phyloP scores from a whole-genome alignment of 345 rosid species.

The Noccaea caerulescens region DNA sequence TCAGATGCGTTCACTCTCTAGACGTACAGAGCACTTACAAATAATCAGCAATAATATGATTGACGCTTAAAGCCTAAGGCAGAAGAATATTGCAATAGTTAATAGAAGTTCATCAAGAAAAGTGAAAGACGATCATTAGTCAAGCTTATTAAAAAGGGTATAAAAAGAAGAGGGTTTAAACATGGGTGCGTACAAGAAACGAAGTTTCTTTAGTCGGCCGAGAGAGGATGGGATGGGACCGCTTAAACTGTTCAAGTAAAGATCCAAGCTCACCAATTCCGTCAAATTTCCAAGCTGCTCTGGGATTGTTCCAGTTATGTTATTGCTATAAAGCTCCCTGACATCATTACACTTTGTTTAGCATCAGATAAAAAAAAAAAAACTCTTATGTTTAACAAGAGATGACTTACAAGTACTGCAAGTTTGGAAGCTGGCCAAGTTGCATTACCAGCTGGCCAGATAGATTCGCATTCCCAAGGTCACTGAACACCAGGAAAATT shows the following conservation, averaged over 20 bases:
- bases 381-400: conserved; percentile 15
- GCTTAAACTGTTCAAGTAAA: conserved; percentile 67
- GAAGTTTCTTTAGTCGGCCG: conserved; percentile 62
- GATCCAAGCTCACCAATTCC: conserved; percentile 92
- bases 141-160: not conserved
- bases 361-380: not conserved
- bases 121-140: conserved; percentile 12
- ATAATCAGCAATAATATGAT: not conserved
- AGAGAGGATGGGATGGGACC: conserved; percentile 67
- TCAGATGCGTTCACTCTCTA: conserved; percentile 4
- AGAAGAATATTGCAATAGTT: not conserved
- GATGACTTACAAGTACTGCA: conserved; percentile 89
- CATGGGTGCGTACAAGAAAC: conserved; percentile 66
- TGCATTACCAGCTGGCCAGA: conserved; percentile 49
- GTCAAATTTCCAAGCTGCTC: conserved; percentile 84
- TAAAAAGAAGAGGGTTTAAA: conserved; percentile 15
- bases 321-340: conserved; percentile 88
- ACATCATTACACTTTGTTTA: conserved; percentile 28
- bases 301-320: conserved; percentile 69
- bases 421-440: conserved; percentile 61
- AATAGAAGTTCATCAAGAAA: not conserved
- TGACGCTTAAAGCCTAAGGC: not conserved
- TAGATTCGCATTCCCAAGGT: conserved; percentile 51
- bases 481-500: conserved; percentile 34
- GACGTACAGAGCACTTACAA: conserved; percentile 3